Percentiles rank a stretch among this genome's conserved stretches.
Evolutionary conservation across 257 asterid genomes (phyloP).

Genomic region (Ballota nigra): DNA sequence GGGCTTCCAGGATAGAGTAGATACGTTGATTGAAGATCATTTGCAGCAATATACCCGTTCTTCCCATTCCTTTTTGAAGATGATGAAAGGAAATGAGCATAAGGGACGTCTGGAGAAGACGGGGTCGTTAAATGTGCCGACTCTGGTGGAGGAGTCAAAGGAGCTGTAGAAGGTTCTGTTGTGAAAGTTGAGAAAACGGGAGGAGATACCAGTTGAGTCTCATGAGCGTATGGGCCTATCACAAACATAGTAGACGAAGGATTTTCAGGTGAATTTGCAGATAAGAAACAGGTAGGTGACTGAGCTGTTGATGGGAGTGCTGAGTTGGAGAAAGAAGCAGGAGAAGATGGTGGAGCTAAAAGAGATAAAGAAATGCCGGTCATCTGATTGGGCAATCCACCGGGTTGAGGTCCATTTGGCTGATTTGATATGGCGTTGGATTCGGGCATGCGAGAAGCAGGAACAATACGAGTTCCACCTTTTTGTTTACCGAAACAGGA

Average conservation of each 20-base stretch:
- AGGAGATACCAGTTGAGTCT: constrained; percentile 67
- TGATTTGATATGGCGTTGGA: constrained; percentile 56
- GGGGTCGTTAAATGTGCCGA: constrained; percentile 67
- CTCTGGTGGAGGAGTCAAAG: constrained; percentile 71
- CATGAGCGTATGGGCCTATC: constrained; percentile 71
- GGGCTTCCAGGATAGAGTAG: constrained; percentile 58
- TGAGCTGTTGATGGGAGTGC: constrained; percentile 55
- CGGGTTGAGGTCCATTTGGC: constrained; percentile 62
- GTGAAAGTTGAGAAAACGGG: constrained; percentile 70
- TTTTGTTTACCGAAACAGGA: constrained; percentile 82
- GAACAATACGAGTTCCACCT: constrained; percentile 91
- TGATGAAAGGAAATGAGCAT: constrained; percentile 60
- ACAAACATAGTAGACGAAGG: constrained; percentile 55
- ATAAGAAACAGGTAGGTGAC: constrained; percentile 50
- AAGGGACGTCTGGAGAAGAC: constrained; percentile 77
- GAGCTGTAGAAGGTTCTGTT: constrained; percentile 75
- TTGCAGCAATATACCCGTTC: constrained; percentile 18
- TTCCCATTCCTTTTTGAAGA: constrained; percentile 33
- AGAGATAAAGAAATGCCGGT: constrained; percentile 42
- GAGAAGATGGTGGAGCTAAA: constrained; percentile 77
- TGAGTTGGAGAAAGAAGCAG: constrained; percentile 63
- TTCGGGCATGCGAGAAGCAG: constrained; percentile 78
- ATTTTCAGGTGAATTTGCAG: constrained; percentile 50
- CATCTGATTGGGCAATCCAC: constrained; percentile 58
- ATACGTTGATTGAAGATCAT: constrained; percentile 46